Conservation (phyloP, 768 basidiomycete genomes). For the Daedaleopsis sinensis region DNA sequence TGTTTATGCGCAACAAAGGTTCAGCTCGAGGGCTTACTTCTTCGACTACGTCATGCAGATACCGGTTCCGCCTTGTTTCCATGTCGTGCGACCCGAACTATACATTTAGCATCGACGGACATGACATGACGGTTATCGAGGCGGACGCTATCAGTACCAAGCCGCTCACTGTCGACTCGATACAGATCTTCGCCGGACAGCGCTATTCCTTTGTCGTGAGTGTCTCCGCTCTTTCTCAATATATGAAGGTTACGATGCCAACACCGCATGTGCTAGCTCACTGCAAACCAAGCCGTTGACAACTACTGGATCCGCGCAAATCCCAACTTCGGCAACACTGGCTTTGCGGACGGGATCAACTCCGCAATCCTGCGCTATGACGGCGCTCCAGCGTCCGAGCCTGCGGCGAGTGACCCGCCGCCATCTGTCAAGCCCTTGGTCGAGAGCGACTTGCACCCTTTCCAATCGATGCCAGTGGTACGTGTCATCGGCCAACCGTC, state of each 20-base stretch:
- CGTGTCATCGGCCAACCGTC: not conserved
- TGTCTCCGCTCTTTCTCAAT: not conserved
- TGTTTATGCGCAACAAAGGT: not conserved
- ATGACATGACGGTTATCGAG: conserved; percentile 50
- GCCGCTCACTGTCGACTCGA: conserved; percentile 43
- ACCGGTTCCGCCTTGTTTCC: conserved; percentile 41
- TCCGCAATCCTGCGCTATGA: conserved; percentile 48
- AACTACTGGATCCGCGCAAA: conserved; percentile 27
- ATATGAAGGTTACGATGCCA: too few species aligned
- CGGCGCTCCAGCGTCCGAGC: conserved; percentile 40
- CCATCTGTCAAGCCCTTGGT: conserved; percentile 12
- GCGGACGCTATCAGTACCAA: conserved; percentile 44
- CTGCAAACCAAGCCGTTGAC: conserved; percentile 23
- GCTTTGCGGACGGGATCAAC: conserved; percentile 40
- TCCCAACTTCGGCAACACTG: conserved; percentile 23
- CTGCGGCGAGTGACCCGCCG: conserved; percentile 21
- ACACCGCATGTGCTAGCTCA: conserved; percentile 6
- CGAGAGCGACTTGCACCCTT: conserved; percentile 21
- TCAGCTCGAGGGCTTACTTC: not conserved
- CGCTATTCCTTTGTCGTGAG: conserved; percentile 51
- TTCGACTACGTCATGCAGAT: conserved; percentile 24
- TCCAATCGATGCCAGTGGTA: conserved; percentile 14
- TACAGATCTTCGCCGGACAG: conserved; percentile 51
- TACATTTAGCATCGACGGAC: conserved; percentile 47
- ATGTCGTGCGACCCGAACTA: conserved; percentile 49